These are phyloP conservation scores for Acarospora socialis DNA, from an alignment of 2,329 filamentous ascomycete genomes.

Conservation along the genomic window DNA sequence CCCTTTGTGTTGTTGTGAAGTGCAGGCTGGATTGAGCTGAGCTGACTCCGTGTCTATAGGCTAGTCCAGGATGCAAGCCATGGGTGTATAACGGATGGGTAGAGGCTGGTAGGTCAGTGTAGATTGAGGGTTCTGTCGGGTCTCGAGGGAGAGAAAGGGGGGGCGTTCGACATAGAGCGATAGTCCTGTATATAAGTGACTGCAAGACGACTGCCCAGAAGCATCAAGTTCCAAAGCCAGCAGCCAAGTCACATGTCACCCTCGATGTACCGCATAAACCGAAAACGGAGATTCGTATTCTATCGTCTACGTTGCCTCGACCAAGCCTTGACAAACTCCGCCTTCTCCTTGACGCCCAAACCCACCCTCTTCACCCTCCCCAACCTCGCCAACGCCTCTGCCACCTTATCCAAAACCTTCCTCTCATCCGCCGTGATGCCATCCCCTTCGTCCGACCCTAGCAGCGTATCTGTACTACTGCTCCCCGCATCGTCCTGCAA, in stretches of 20 bases:
- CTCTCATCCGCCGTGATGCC: conserved; percentile 43
- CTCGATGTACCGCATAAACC: too few species aligned
- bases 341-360: conserved; percentile 69
- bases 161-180: too few species aligned
- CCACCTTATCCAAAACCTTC: conserved; percentile 60
- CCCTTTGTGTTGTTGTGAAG: conserved; percentile 1
- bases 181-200: too few species aligned
- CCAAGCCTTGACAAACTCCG: conserved; percentile 64
- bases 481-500: conserved; percentile 26
- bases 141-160: too few species aligned
- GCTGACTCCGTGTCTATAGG: conserved; percentile 12
- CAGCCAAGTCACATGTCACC: too few species aligned
- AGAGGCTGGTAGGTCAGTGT: not conserved
- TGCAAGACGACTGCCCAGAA: too few species aligned
- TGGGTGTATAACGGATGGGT: conserved; percentile 32
- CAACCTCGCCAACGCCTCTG: conserved; percentile 72
- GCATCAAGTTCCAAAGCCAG: too few species aligned
- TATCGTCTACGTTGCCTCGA: conserved; percentile 19
- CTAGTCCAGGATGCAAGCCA: conserved; percentile 32
- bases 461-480: conserved; percentile 17
- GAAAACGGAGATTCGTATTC: too few species aligned
- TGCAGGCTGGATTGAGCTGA: not conserved
- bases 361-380: conserved; percentile 82
- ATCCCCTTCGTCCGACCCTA: conserved; percentile 17
- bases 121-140: too few species aligned